Base-by-base conservation (phyloP, 2,329 filamentous ascomycete genomes). In the Harringtonia lauricola region DNA sequence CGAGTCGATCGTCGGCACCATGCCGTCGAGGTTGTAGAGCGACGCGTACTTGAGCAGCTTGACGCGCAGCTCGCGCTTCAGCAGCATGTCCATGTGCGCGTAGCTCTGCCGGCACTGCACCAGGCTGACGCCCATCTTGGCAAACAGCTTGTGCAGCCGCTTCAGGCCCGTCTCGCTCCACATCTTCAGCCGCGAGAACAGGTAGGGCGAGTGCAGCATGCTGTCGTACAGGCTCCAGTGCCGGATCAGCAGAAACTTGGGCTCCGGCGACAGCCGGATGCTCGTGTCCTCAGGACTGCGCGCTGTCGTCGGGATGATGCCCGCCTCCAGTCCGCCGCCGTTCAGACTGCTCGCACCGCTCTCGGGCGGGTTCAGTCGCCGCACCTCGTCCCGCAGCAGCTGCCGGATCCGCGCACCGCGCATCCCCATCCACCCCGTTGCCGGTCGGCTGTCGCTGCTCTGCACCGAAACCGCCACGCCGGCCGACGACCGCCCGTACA, bases 181-280 rank as follows among this genome's bases (percentile, higher is more conserved):
- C 38, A 95, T 88, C 62, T 94, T 90, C 37, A 98, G 72, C 28
- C 87, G 78, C 4, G 90, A 86, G 47, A 94, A 90, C 5, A 98
- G 76, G 57, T 95, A 96, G 0, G 90, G 89, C 0, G 89, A 95
- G 60, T 98, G 92, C 13, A 96, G 73, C 92, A 98, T 96, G 60
- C 88, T 95, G 57, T 98, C 92, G 61, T 96, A 96, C 14, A 98
- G 70, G 53, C 87, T 95, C 92, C 92, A 98, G 60, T 98, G 92
- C 29, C 92, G 74, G 42, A 96, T 86, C 1, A 98, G 75, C 22
- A 96, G 74, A 53, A 98, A 95, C 34, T 86, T 83, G 10, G 92
- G 94, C 57, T 98, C 92, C 0, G 92, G 92, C 0, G 89, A 95
- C 33, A 98, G 68, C 19, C 89, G 81, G 52, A 98, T 96, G 41